A percentile compares a stretch with the other conserved stretches of the same genome.
These are phyloP conservation scores for Ustilago lituana DNA, from an alignment of 1,284 basidiomycete genomes.

Conservation along the genomic window DNA sequence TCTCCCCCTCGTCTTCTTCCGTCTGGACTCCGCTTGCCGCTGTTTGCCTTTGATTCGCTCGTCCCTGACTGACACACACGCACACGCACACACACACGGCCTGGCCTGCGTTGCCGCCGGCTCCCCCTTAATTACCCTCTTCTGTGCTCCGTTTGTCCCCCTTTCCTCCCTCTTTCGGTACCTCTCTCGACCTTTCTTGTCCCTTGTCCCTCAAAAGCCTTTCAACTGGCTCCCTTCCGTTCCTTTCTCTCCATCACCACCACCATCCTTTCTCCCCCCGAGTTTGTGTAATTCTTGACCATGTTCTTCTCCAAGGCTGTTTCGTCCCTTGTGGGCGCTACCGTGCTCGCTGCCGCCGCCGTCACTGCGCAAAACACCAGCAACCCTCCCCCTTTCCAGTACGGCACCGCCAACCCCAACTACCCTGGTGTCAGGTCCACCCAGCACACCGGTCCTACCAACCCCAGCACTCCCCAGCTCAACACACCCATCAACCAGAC, in stretches of 20 bases:
- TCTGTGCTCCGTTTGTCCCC: neutral
- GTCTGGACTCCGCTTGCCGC: too few relatives aligned
- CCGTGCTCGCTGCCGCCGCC: constrained; percentile 24
- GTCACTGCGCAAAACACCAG: constrained; percentile 16
- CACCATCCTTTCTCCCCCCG: neutral
- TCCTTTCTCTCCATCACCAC: constrained; percentile 6
- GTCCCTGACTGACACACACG: too few relatives aligned
- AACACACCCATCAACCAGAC: constrained; percentile 65
- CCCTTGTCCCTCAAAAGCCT: constrained; percentile 7
- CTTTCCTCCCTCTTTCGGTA: neutral
- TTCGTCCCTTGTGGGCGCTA: constrained; percentile 33
- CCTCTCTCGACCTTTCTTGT: neutral
- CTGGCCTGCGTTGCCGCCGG: constrained; percentile 7
- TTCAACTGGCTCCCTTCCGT: neutral
- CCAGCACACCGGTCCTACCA: constrained; percentile 57
- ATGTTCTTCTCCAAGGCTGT: constrained; percentile 50
- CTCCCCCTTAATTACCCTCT: constrained; percentile 1
- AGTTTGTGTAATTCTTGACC: neutral
- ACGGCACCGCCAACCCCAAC: constrained; percentile 53
- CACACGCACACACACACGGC: too few relatives aligned
- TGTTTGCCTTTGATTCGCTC: too few relatives aligned
- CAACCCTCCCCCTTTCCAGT: constrained; percentile 48
- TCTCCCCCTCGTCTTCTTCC: too few relatives aligned
- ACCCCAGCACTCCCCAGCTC: constrained; percentile 56
- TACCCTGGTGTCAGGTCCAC: constrained; percentile 55